phyloP scores from a whole-genome alignment of 2,329 filamentous ascomycete species.

The Scytalidium lignicola region DNA sequence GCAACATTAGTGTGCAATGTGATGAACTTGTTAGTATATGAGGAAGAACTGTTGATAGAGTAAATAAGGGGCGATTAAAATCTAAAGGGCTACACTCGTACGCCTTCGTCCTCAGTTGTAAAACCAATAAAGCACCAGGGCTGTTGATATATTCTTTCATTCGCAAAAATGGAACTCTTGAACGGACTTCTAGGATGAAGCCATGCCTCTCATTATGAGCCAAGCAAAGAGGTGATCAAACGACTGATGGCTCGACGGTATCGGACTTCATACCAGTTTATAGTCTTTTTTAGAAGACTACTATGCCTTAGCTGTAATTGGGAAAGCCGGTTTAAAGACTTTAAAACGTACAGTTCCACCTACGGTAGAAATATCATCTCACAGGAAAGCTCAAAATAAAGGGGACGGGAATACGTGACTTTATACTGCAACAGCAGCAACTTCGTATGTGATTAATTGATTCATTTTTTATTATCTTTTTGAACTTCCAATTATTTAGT shows the following conservation, averaged over 20 bases:
- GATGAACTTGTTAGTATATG: conserved; percentile 33
- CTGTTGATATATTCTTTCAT: conserved; percentile 23
- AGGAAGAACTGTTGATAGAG: conserved; percentile 27
- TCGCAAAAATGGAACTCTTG: conserved; percentile 29
- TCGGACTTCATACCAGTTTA: conserved; percentile 33
- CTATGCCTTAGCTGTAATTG: conserved; percentile 32
- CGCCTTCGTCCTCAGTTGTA: neutral
- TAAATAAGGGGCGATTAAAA: conserved; percentile 31
- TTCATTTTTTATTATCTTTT: too few relatives aligned
- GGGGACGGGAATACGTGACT: conserved; percentile 36
- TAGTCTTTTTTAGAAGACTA: conserved; percentile 35
- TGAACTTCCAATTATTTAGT: too few relatives aligned
- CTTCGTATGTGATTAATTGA: conserved; percentile 33
- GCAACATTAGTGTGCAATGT: conserved; percentile 31
- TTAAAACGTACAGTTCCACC: conserved; percentile 28
- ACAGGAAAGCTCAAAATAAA: neutral
- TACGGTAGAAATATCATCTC: neutral
- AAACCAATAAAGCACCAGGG: neutral
- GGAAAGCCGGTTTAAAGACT: conserved; percentile 33
- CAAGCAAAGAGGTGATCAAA: conserved; percentile 24
- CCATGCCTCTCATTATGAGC: conserved; percentile 30
- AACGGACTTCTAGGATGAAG: conserved; percentile 32
- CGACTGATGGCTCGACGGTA: conserved; percentile 31
- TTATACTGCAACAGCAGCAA: conserved; percentile 33
- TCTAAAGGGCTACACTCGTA: conserved; percentile 31